These are phyloP conservation scores for Aureobasidium sp. DNA, from an alignment of 2,329 filamentous ascomycete species.

Conservation along the genomic window DNA sequence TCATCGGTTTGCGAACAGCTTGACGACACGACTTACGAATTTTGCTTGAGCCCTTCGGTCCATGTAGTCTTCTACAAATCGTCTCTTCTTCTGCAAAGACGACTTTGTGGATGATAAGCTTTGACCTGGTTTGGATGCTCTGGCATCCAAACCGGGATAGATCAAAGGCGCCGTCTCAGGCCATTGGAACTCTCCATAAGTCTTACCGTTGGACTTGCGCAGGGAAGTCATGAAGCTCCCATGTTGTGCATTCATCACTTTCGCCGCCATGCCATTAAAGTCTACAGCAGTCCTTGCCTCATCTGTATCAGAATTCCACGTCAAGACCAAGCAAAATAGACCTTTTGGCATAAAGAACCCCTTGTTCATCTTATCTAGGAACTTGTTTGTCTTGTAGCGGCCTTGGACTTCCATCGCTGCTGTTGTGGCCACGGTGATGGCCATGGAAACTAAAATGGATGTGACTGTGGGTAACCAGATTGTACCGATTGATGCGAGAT, in stretches of 20 bases:
- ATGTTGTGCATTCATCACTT: slow-evolving; percentile 22
- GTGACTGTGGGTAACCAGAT: slow-evolving; percentile 33
- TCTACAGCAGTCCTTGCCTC: slow-evolving; percentile 8
- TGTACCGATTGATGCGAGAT: slow-evolving; percentile 27
- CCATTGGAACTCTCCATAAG: slow-evolving; percentile 33
- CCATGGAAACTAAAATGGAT: slow-evolving; percentile 35
- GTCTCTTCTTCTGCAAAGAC: slow-evolving; percentile 23
- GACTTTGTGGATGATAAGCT: slow-evolving; percentile 12
- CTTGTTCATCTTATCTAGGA: slow-evolving; percentile 48
- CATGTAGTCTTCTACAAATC: slow-evolving; percentile 40
- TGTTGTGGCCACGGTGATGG: slow-evolving; percentile 34
- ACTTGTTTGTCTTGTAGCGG: slow-evolving; percentile 39
- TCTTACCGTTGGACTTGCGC: slow-evolving; percentile 29
- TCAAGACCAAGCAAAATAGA: slow-evolving; percentile 45
- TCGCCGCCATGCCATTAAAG: slow-evolving; percentile 30
- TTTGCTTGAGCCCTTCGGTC: slow-evolving; percentile 40
- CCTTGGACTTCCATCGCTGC: slow-evolving; percentile 32
- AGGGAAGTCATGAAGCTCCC: slow-evolving; percentile 23
- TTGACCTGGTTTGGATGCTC: slow-evolving; percentile 12
- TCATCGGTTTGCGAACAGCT: slow-evolving; percentile 1
- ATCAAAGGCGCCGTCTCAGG: slow-evolving; percentile 37
- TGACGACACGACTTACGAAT: slow-evolving; percentile 25
- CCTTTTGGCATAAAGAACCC: slow-evolving; percentile 50
- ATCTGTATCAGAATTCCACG: slow-evolving; percentile 20
- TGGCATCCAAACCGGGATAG: slow-evolving; percentile 36